phyloP scores from a whole-genome alignment of 2,329 filamentous ascomycete species.

The Colletotrichum coccodes region DNA sequence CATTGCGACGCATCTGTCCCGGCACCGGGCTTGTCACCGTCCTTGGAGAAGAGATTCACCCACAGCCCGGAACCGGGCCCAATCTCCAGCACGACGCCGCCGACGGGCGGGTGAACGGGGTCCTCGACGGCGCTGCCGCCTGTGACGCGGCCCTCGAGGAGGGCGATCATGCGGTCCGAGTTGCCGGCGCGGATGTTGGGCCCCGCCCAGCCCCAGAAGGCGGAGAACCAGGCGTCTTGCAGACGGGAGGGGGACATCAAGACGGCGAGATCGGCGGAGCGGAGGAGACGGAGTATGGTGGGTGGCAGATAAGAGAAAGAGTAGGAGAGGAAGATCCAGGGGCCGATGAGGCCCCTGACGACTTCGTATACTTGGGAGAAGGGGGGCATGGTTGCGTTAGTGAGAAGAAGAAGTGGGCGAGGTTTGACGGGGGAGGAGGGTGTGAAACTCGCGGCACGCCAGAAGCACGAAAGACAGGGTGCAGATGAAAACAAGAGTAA shows the following conservation, averaged over 20 bases:
- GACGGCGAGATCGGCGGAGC: constrained; percentile 43
- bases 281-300: constrained; percentile 57
- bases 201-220: constrained; percentile 68
- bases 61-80: constrained; percentile 71
- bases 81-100: constrained; percentile 68
- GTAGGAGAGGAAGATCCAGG: constrained; percentile 63
- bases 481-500: not conserved
- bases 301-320: constrained; percentile 60
- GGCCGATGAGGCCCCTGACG: constrained; percentile 51
- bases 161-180: constrained; percentile 57
- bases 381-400: constrained; percentile 37
- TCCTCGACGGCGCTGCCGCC: constrained; percentile 48
- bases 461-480: not conserved
- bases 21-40: not conserved
- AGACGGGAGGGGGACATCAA: constrained; percentile 55
- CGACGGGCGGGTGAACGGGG: constrained; percentile 49
- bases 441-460: not conserved
- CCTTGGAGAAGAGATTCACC: constrained; percentile 61
- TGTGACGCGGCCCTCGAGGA: constrained; percentile 61
- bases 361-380: constrained; percentile 32
- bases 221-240: constrained; percentile 65
- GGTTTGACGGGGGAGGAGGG: not conserved
- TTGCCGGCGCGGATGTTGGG: constrained; percentile 57
- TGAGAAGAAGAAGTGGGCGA: not conserved
- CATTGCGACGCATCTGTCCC: not conserved